Evolutionary conservation across 1,284 basidiomycete species (phyloP), one percentile per base, ranked within the genome.

Genomic region (Puccinia triticina): DNA sequence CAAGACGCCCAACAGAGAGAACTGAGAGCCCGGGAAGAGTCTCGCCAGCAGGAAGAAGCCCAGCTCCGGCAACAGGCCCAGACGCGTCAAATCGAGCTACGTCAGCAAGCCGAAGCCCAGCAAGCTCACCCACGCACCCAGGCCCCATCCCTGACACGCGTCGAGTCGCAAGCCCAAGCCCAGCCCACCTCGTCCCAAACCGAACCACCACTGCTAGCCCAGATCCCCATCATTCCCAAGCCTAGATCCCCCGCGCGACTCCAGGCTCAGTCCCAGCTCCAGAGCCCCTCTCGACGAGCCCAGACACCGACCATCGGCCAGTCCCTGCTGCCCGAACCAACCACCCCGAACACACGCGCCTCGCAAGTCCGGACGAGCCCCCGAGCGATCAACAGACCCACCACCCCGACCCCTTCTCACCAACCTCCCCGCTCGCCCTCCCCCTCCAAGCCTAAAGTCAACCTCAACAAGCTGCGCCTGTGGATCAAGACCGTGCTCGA

Each of bases 401-500:
- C 61, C 34, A 66, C 61, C 21, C 61, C 61, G 18, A 48, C 72
- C 26, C 75, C 43, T 46, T n/a, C 26, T 18, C 57, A 55, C 16
- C 57, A 55, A 26, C 2, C 57, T 46, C 40, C 10, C 21, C 43
- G 43, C 29, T 43, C 75, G 2, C 57, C 75, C 26, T 61, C 75
- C 29, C 46, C 73, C 48, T 5, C 53, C n/a, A 40, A 21, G 12
- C 50, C n/a, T 26, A 50, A 55, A 66, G 1, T 43, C 32, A 66
- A 43, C 40, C 23, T 48, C 18, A 77, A 43, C 26, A 81, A 61
- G 59, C 57, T 74, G 2, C 59, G 61, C 37, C 37, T 67, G 16
- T 80, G 67, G 67, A 37, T 80, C 78, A 71, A 61, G 55, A 32
- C 78, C 12, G 40, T 69, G 26, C 26, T 81, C 23, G 43, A 61